Percentiles rank a stretch among this genome's conserved stretches.
Evolutionary conservation across 495 filamentous ascomycete species (phyloP).

Genomic region (Margaritispora aquatica): DNA sequence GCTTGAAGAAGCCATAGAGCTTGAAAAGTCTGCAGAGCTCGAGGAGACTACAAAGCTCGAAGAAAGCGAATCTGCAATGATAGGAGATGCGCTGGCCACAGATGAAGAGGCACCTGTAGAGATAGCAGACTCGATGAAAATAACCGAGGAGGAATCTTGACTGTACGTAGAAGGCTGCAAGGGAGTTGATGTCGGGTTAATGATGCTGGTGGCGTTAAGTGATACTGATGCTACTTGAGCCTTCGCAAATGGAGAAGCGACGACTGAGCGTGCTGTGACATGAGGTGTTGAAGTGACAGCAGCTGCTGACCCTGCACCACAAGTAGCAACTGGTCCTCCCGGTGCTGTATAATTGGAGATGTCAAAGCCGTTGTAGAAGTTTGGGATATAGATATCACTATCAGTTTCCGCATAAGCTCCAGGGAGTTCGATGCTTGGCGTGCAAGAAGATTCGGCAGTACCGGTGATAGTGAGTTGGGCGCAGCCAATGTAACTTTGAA

Average conservation of each 20-base stretch:
- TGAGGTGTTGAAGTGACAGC: not conserved
- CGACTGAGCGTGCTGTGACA: not conserved
- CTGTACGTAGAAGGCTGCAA: too few relatives aligned
- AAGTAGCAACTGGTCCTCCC: conserved; percentile 19
- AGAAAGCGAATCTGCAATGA: not conserved
- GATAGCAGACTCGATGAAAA: not conserved
- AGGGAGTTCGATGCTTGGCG: conserved; percentile 45
- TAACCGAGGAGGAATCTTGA: too few relatives aligned
- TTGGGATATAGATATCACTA: conserved; percentile 32
- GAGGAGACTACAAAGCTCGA: too few relatives aligned
- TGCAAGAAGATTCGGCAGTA: conserved; percentile 25
- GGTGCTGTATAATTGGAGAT: conserved; percentile 39
- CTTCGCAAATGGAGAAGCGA: not conserved
- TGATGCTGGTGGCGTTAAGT: not conserved
- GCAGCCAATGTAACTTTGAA: conserved; percentile 38
- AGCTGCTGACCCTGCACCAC: conserved; percentile 3
- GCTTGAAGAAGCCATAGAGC: too few relatives aligned
- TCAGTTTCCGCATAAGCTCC: conserved; percentile 43
- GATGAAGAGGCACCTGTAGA: not conserved
- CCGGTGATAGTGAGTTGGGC: conserved; percentile 43
- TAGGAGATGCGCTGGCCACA: not conserved
- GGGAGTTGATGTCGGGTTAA: not conserved
- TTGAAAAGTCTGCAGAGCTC: too few relatives aligned
- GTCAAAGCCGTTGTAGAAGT: conserved; percentile 40
- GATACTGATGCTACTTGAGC: not conserved